Evolutionary conservation across 2,329 filamentous ascomycete genomes (phyloP), one percentile per base, ranked within the genome.

Genomic region (Phaeosphaeria sp.): DNA sequence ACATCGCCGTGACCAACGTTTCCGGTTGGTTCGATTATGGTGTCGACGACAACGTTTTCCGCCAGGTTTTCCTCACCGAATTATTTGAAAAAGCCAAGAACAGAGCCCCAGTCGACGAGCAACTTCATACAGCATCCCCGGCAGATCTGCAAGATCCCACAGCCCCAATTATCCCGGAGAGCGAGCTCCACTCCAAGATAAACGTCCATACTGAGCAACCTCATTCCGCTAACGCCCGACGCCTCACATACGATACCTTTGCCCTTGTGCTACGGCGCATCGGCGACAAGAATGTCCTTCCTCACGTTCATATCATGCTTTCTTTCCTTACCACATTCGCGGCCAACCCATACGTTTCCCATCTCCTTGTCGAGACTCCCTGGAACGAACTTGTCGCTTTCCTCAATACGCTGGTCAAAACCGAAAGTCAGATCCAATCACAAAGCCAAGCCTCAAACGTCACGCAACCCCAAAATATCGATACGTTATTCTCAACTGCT

Each of bases 231-330:
- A 61, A 60, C 48, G 81, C 81, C 0, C 77, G 76, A 18, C 54
- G 64, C 0, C 77, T 89, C 36, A 76, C 78, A 1, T 75, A 78
- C 33, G 69, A 77, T 1, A 85, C 81, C 0, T 80, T 84, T 40
- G 63, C 74, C 2, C 71, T 85, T 1, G 80, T 85, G 1, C 78
- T 88, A 6, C 73, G 75, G 2, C 80, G 87, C 0, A 79, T 82
- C 25, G 83, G 82, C 0, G 87, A 90, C 45, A 77, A 81, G 2
- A 87, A 88, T 59, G 83, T 86, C 2, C 77, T 90, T 1, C 83
- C 88, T 0, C 90, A 86, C 67, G 67, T 90, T 0, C 88, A 91
- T 62, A 82, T 86, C 0, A 82, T 84, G 4, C 76, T 92, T 24
- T 83, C 85, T 0, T 91, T 90, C 64, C 69, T 91, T 83, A 74